phyloP scores from a whole-genome alignment of 2,329 filamentous ascomycete genomes.

The Nigrospora sphaerica region DNA sequence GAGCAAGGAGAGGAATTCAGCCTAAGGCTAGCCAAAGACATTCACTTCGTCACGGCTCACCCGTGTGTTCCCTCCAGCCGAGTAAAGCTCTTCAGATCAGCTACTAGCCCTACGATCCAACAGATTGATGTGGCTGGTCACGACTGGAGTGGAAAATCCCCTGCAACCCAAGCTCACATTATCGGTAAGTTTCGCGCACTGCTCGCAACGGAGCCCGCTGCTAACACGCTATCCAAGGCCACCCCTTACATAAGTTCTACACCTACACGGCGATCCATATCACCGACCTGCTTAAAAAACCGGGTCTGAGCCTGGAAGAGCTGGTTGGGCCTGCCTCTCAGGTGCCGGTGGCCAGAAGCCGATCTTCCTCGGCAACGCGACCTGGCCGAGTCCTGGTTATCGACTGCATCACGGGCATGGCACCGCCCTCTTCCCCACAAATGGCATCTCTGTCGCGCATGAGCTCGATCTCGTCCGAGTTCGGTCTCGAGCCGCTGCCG shows the following conservation, averaged over 20 bases:
- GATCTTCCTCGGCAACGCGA: slow-evolving; percentile 12
- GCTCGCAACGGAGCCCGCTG: not conserved
- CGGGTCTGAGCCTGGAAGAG: slow-evolving; percentile 36
- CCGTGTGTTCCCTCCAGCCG: slow-evolving; percentile 53
- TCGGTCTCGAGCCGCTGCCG: slow-evolving; percentile 18
- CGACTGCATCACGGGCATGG: slow-evolving; percentile 54
- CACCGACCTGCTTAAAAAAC: slow-evolving; percentile 44
- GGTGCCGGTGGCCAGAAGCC: slow-evolving; percentile 14
- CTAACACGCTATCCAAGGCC: slow-evolving; percentile 31
- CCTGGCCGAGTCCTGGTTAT: slow-evolving; percentile 47
- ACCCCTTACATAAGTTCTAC: slow-evolving; percentile 57
- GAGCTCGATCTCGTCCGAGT: slow-evolving; percentile 26
- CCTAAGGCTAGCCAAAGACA: slow-evolving; percentile 46
- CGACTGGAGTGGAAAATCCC: slow-evolving; percentile 33
- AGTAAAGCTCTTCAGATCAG: slow-evolving; percentile 51
- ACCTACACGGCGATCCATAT: slow-evolving; percentile 54
- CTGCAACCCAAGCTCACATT: slow-evolving; percentile 35
- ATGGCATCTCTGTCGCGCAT: slow-evolving; percentile 42
- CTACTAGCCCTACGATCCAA: slow-evolving; percentile 52
- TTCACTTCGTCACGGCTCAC: slow-evolving; percentile 60
- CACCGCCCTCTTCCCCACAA: slow-evolving; percentile 33
- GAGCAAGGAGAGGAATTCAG: slow-evolving; percentile 31
- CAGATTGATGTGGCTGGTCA: slow-evolving; percentile 46
- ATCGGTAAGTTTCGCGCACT: slow-evolving; percentile 29
- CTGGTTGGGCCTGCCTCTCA: slow-evolving; percentile 27